Percentiles rank a stretch among this genome's conserved stretches.
phyloP scores from a whole-genome alignment of 441 rosid genomes.

The Pelargonium australe region DNA sequence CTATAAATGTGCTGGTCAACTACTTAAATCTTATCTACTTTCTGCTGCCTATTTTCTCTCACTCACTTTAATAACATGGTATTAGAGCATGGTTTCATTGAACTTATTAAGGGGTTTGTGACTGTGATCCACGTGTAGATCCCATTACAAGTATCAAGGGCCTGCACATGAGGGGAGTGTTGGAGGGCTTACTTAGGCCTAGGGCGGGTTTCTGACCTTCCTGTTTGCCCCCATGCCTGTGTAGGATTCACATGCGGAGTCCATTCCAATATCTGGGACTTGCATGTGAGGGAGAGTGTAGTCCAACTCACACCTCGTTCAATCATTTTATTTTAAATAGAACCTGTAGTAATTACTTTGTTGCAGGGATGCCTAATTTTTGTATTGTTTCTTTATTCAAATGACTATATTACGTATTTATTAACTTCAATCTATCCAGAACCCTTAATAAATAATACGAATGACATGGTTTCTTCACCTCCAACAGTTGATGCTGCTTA shows the following conservation, averaged over 20 bases:
- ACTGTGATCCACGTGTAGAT: not conserved
- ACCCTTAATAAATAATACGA: not conserved
- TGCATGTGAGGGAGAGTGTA: not conserved
- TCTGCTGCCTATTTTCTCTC: not conserved
- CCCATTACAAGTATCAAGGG: not conserved
- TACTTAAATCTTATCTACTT: not conserved
- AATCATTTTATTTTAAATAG: not conserved
- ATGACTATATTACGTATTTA: not conserved
- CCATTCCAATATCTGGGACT: not conserved
- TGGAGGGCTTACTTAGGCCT: not conserved
- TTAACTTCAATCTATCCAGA: not conserved
- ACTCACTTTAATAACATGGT: not conserved
- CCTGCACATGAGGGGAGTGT: slow-evolving; percentile 3
- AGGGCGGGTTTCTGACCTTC: not conserved
- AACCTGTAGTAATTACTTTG: not conserved
- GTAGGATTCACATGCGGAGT: not conserved
- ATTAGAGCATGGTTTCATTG: not conserved
- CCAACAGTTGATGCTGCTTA: slow-evolving; percentile 77
- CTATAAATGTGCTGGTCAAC: not conserved
- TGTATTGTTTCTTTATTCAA: slow-evolving; percentile 1
- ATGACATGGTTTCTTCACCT: slow-evolving; percentile 5
- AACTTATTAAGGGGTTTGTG: not conserved
- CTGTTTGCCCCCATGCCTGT: not conserved
- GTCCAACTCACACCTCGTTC: not conserved
- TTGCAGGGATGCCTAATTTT: not conserved